phyloP scores from a whole-genome alignment of 225 moss, liverwort and hornwort genomes.

The Antitrichia curtipendula region DNA sequence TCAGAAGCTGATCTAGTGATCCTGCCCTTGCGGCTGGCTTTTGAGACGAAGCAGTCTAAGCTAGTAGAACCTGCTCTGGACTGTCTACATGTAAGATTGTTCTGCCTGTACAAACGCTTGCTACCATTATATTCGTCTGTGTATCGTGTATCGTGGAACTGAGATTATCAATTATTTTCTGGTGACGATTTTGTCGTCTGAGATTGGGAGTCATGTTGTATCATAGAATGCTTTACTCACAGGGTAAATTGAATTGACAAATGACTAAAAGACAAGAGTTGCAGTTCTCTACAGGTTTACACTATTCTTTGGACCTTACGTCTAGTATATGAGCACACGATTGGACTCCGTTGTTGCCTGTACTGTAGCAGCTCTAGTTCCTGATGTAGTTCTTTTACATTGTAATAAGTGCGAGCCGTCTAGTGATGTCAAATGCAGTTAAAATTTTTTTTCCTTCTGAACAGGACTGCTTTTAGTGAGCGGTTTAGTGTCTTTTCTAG shows the following conservation, averaged over 20 bases:
- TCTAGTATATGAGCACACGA: not conserved
- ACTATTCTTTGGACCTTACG: not conserved
- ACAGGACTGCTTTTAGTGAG: not conserved
- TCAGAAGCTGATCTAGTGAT: conserved; percentile 96
- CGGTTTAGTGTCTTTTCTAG: not conserved
- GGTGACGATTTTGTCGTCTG: not conserved
- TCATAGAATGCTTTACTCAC: not conserved
- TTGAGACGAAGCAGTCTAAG: conserved; percentile 97
- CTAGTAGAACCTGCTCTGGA: conserved; percentile 94
- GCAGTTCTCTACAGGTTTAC: not conserved
- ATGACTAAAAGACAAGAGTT: not conserved
- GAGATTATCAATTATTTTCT: not conserved
- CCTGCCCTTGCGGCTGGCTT: conserved; percentile 82
- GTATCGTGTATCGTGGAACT: not conserved
- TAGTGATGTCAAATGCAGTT: not conserved
- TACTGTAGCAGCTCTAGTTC: not conserved
- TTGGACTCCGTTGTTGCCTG: not conserved
- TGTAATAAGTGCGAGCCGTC: not conserved
- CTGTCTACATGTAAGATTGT: conserved; percentile 76
- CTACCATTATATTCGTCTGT: not conserved
- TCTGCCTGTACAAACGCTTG: not conserved
- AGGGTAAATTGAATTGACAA: not conserved
- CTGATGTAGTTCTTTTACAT: not conserved
- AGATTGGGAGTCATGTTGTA: not conserved
- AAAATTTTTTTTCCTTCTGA: not conserved